A percentile compares a stretch with the other conserved stretches of the same genome.
Conservation (phyloP, 1,284 basidiomycete species). For the Ustilago curta region DNA sequence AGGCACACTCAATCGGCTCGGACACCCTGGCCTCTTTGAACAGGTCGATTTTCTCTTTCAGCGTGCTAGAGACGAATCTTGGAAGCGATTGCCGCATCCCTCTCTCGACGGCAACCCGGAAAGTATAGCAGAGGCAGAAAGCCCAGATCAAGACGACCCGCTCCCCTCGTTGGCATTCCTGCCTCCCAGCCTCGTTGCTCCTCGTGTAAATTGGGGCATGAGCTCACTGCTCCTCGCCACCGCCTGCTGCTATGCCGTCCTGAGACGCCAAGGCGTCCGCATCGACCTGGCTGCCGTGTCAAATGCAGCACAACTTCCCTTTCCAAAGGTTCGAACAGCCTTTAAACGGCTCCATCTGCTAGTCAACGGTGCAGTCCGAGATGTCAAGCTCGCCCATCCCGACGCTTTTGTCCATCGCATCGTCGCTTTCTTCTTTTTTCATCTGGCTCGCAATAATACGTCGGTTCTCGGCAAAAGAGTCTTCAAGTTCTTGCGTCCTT, state of each 20-base stretch:
- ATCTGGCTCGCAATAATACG: neutral
- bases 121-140: neutral
- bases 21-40: conserved; percentile 17
- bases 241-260: conserved; percentile 44
- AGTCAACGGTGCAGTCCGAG: conserved; percentile 13
- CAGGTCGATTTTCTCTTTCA: conserved; percentile 43
- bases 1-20: conserved; percentile 17
- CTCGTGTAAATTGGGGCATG: conserved; percentile 32
- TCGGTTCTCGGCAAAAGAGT: conserved; percentile 4
- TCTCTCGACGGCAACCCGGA: neutral
- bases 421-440: conserved; percentile 30
- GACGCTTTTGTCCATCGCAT: conserved; percentile 26
- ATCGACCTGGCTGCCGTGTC: conserved; percentile 34
- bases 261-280: conserved; percentile 27
- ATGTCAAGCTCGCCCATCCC: conserved; percentile 29
- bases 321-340: conserved; percentile 11
- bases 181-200: conserved; percentile 8
- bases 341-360: conserved; percentile 28
- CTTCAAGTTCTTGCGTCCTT: conserved; percentile 19
- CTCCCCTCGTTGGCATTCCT: neutral
- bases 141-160: neutral
- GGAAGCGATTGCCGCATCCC: conserved; percentile 6
- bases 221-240: conserved; percentile 27
- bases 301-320: conserved; percentile 19
- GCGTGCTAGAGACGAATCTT: conserved; percentile 25